These are phyloP conservation scores for Suhomyces canberraensis DNA, from an alignment of 805 yeast genomes.

Conservation along the genomic window DNA sequence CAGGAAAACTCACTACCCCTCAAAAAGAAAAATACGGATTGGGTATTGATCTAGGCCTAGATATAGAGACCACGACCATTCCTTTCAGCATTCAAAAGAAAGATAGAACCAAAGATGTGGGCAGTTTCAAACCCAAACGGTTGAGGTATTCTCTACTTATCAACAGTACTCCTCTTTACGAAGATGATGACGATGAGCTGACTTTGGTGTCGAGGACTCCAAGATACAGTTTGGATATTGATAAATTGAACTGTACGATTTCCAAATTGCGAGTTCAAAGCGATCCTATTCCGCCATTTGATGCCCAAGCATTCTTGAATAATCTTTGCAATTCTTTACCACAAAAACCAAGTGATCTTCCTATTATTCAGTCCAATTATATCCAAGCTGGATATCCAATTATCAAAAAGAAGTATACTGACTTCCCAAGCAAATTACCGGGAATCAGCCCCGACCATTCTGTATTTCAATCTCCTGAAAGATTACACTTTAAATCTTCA, in stretches of 20 bases:
- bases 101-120: conserved; percentile 25
- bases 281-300: not conserved
- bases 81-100: conserved; percentile 33
- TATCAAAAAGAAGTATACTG: conserved; percentile 18
- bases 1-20: not conserved
- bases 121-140: not conserved
- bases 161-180: not conserved
- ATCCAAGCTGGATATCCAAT: conserved; percentile 18
- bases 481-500: conserved; percentile 1
- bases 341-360: conserved; percentile 19
- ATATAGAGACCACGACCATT: conserved; percentile 21
- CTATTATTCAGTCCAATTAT: conserved; percentile 23
- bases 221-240: conserved; percentile 1
- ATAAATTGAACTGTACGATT: conserved; percentile 1
- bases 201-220: conserved; percentile 6
- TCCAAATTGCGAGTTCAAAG: conserved; percentile 1
- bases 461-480: conserved; percentile 26
- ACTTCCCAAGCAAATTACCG: conserved; percentile 22
- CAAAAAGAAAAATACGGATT: conserved; percentile 16
- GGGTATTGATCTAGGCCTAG: conserved; percentile 31
- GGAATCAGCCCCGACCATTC: conserved; percentile 28
- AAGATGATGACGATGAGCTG: conserved; percentile 8
- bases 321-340: conserved; percentile 1
- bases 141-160: conserved; percentile 1
- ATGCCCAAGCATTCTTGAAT: not conserved